Evolutionary conservation across 2,329 filamentous ascomycete genomes (phyloP).

Genomic region (Penicillium expansum): DNA sequence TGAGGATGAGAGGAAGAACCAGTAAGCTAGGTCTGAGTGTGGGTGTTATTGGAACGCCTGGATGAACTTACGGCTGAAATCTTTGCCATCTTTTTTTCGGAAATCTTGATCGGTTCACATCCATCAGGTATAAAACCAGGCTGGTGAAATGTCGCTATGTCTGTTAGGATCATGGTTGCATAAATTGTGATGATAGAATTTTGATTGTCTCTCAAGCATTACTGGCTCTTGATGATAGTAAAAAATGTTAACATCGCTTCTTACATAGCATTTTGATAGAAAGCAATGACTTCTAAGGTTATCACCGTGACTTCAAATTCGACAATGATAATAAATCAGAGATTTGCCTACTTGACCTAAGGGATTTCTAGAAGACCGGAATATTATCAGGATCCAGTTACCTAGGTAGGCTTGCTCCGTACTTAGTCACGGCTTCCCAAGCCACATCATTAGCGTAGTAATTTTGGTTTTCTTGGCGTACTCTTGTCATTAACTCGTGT

Average conservation of each 20-base stretch:
- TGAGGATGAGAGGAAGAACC: constrained; percentile 18
- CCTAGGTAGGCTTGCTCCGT: too few relatives aligned
- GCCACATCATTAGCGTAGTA: background rate
- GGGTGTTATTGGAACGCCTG: background rate
- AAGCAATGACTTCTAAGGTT: background rate
- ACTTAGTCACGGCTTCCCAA: background rate
- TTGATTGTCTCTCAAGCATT: background rate
- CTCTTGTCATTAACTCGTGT: background rate
- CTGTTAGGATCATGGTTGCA: too few relatives aligned
- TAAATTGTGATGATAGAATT: background rate
- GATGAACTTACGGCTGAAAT: background rate
- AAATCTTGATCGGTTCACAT: background rate
- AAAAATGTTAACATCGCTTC: background rate
- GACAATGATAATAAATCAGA: background rate
- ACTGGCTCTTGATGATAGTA: background rate
- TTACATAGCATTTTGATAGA: background rate
- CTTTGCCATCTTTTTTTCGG: background rate
- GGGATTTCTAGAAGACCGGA: background rate
- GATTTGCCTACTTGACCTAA: background rate
- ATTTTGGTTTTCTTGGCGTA: background rate
- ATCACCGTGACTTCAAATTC: background rate
- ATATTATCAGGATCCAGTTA: background rate
- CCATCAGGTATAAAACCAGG: background rate
- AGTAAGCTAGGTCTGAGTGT: constrained; percentile 10
- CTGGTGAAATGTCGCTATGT: background rate